Percentiles rank a stretch among this genome's conserved stretches.
Evolutionary conservation across 169 alveolate genomes (phyloP).

Genomic region (Miamiensis avidus): DNA sequence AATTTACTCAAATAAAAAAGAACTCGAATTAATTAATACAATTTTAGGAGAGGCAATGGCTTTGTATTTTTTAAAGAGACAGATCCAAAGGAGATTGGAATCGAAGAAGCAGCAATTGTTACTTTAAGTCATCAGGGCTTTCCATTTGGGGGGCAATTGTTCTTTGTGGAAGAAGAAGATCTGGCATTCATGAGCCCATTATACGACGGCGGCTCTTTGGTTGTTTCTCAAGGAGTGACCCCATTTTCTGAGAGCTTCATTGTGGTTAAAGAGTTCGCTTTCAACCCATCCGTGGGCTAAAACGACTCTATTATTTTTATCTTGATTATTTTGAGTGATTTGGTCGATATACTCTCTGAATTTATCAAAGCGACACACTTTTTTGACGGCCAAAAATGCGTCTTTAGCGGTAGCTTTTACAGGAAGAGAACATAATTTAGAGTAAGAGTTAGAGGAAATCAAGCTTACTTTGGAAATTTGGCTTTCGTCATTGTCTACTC

Average conservation of each 20-base stretch:
- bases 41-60: background rate
- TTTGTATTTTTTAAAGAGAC: background rate
- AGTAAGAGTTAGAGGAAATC: background rate
- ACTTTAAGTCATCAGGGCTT: too few relatives aligned
- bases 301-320: background rate
- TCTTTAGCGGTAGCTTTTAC: background rate
- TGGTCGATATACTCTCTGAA: background rate
- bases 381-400: background rate
- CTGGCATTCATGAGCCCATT: background rate
- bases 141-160: background rate
- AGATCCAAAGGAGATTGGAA: background rate
- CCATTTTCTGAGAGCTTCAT: background rate
- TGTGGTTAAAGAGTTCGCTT: background rate
- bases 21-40: background rate
- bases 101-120: background rate
- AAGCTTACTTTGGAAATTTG: too few relatives aligned
- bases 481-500: background rate
- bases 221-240: background rate
- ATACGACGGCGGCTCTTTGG: background rate
- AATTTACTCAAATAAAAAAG: too few relatives aligned
- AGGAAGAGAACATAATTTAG: background rate
- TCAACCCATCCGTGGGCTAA: background rate
- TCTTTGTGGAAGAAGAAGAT: background rate
- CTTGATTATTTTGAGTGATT: background rate
- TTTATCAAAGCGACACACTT: too few relatives aligned